Percentiles rank a stretch among this genome's conserved stretches.
Evolutionary conservation across 2,329 filamentous ascomycete genomes (phyloP).

Genomic region (Dactylonectria estremocensis): DNA sequence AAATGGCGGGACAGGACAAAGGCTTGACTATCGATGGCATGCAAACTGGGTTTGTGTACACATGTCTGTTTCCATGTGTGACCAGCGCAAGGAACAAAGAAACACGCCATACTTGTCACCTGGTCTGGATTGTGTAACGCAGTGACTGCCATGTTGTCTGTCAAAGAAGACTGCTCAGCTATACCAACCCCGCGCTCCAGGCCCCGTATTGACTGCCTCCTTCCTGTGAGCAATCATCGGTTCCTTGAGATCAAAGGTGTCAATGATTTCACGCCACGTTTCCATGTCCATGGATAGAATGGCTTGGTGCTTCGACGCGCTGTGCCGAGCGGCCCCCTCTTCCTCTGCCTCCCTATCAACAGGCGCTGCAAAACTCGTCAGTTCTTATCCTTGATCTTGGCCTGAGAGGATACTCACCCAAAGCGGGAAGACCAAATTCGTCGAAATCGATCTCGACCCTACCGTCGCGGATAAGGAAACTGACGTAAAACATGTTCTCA

Average conservation of each 20-base stretch:
- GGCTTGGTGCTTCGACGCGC: slow-evolving; percentile 83
- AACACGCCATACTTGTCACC: neutral
- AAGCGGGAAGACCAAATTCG: slow-evolving; percentile 79
- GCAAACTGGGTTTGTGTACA: neutral
- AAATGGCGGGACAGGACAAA: slow-evolving; percentile 7
- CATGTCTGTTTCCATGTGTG: neutral
- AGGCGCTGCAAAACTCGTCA: slow-evolving; percentile 49
- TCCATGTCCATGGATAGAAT: slow-evolving; percentile 90
- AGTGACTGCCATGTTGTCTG: neutral
- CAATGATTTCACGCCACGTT: slow-evolving; percentile 84
- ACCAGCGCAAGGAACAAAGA: neutral
- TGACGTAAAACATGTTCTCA: slow-evolving; percentile 97
- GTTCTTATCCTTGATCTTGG: slow-evolving; percentile 23
- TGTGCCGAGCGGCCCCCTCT: slow-evolving; percentile 63
- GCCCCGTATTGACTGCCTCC: slow-evolving; percentile 67
- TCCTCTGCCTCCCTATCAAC: slow-evolving; percentile 61
- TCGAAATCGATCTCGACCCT: slow-evolving; percentile 82
- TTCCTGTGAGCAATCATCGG: slow-evolving; percentile 88
- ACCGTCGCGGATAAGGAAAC: slow-evolving; percentile 93
- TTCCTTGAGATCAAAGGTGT: slow-evolving; percentile 82
- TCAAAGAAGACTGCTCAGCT: slow-evolving; percentile 56
- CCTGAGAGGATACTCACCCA: slow-evolving; percentile 72
- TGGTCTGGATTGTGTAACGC: neutral
- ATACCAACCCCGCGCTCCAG: slow-evolving; percentile 77
- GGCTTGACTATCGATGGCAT: neutral